phyloP scores from a whole-genome alignment of 1,284 basidiomycete genomes.

The Rhodotorula mucilaginosa region DNA sequence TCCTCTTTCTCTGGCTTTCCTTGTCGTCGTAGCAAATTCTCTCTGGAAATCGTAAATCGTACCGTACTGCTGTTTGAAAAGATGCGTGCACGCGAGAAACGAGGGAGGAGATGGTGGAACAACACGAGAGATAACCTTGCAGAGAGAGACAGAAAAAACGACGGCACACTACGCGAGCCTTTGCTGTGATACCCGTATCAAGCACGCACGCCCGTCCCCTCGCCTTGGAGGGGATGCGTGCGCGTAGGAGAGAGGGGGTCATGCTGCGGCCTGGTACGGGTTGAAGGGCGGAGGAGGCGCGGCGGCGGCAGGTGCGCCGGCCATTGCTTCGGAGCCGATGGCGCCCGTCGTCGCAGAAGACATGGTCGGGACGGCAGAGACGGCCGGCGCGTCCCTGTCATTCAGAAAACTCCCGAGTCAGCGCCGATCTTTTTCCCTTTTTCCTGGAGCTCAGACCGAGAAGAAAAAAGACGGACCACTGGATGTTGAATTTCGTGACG shows the following conservation, averaged over 20 bases:
- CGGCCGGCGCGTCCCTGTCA: slow-evolving; percentile 9
- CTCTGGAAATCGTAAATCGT: too few relatives aligned
- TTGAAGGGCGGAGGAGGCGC: slow-evolving; percentile 13
- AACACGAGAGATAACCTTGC: not conserved
- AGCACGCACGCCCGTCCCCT: too few relatives aligned
- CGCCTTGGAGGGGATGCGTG: too few relatives aligned
- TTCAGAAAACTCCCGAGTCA: not conserved
- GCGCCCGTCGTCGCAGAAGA: not conserved
- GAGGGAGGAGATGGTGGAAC: not conserved
- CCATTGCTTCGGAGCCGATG: not conserved
- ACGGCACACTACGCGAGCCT: not conserved
- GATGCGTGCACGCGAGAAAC: not conserved
- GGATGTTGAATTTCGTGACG: slow-evolving; percentile 71
- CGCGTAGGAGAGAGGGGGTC: too few relatives aligned
- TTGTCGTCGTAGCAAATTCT: not conserved
- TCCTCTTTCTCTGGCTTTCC: not conserved
- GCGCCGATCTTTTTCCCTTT: not conserved
- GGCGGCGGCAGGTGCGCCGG: not conserved
- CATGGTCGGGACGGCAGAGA: slow-evolving; percentile 5
- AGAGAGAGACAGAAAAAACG: not conserved
- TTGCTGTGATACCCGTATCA: too few relatives aligned
- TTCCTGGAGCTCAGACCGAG: not conserved
- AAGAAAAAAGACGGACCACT: slow-evolving; percentile 46
- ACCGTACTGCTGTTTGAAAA: too few relatives aligned
- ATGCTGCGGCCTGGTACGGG: slow-evolving; percentile 7